These are phyloP conservation scores for Ceratocystis diversiconidia DNA, from an alignment of 2,329 filamentous ascomycete genomes.

Conservation along the genomic window DNA sequence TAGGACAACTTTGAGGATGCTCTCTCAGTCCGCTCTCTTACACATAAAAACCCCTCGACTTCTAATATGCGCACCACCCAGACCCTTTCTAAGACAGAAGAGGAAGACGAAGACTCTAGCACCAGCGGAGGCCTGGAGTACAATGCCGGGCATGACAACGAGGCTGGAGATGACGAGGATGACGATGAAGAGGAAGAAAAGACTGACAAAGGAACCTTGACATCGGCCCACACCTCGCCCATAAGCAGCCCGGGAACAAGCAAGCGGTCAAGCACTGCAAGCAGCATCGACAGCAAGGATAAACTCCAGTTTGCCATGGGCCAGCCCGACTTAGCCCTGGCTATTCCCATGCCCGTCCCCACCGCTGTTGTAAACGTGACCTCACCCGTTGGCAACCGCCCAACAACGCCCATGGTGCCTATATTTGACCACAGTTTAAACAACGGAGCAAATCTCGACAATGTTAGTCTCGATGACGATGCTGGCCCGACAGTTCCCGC, in stretches of 20 bases:
- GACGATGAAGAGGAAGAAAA: constrained; percentile 17
- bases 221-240: constrained; percentile 15
- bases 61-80: not conserved
- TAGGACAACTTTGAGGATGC: constrained; percentile 79
- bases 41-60: constrained; percentile 28
- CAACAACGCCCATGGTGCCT: constrained; percentile 17
- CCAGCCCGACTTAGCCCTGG: constrained; percentile 13
- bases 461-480: constrained; percentile 55
- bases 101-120: constrained; percentile 23
- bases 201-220: constrained; percentile 17
- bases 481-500: constrained; percentile 20
- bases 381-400: constrained; percentile 15
- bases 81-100: constrained; percentile 17
- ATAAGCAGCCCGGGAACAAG: constrained; percentile 15
- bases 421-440: constrained; percentile 30
- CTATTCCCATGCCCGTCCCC: constrained; percentile 17
- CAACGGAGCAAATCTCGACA: constrained; percentile 36
- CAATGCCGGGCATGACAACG: constrained; percentile 4
- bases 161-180: constrained; percentile 10
- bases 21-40: constrained; percentile 46
- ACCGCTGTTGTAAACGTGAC: constrained; percentile 15
- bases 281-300: constrained; percentile 17
- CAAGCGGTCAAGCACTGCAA: constrained; percentile 17
- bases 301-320: constrained; percentile 17
- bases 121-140: constrained; percentile 9